Conservation (phyloP, 108 stramenopile species). For the Nitzschia putrida region DNA sequence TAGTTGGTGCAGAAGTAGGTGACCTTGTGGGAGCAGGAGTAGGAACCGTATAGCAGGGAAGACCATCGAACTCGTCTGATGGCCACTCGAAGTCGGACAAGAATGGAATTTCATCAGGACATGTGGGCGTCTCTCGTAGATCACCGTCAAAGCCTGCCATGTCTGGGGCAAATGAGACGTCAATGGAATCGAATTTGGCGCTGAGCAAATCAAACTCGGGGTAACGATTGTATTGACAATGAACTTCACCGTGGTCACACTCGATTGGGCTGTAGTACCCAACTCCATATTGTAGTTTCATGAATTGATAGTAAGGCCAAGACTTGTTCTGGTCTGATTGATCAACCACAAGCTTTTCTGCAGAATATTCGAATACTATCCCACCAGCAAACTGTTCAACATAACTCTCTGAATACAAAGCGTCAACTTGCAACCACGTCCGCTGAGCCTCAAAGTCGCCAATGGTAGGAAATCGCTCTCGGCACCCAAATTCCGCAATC, state of each 20-base stretch:
- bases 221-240: conserved; percentile 24
- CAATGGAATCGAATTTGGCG: not conserved
- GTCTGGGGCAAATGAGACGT: not conserved
- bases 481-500: conserved; percentile 56
- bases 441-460: conserved; percentile 47
- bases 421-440: conserved; percentile 28
- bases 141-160: not conserved
- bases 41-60: conserved; percentile 12
- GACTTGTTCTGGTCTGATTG: conserved; percentile 2
- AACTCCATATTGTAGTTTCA: conserved; percentile 32
- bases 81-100: conserved; percentile 36
- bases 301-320: conserved; percentile 34
- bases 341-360: conserved; percentile 25
- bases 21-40: conserved; percentile 10
- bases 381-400: conserved; percentile 43
- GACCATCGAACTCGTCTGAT: conserved; percentile 9
- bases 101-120: conserved; percentile 22
- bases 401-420: conserved; percentile 24
- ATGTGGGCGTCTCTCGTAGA: conserved; percentile 18
- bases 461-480: conserved; percentile 39
- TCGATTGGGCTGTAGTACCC: conserved; percentile 37
- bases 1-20: not conserved
- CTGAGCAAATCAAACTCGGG: conserved; percentile 27
- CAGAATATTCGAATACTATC: conserved; percentile 52
- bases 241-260: conserved; percentile 26